Conservation (phyloP, 306 rosid species). For the Quercus glauca region DNA sequence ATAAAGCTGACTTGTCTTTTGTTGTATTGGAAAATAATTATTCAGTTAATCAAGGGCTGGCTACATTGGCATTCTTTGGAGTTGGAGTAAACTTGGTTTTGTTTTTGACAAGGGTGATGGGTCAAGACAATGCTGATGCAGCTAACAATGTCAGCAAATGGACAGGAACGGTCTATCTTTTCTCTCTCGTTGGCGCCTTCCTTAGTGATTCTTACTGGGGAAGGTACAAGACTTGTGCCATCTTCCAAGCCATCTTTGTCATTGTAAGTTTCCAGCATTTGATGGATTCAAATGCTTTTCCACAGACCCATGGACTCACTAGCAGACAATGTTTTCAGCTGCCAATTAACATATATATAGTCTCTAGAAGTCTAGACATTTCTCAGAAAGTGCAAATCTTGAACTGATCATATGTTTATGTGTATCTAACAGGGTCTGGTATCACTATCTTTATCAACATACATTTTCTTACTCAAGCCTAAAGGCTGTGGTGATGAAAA, state of each 20-base stretch:
- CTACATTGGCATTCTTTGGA: constrained; percentile 80
- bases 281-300: neutral
- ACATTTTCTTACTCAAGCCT: constrained; percentile 55
- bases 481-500: constrained; percentile 62
- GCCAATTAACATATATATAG: no score
- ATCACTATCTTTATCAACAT: constrained; percentile 51
- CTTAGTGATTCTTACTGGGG: constrained; percentile 86
- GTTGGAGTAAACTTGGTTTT: constrained; percentile 77
- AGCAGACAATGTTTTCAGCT: no score
- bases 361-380: no score
- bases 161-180: constrained; percentile 79
- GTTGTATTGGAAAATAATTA: neutral
- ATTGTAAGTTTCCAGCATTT: constrained; percentile 37
- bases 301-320: no score
- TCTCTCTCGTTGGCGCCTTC: constrained; percentile 83
- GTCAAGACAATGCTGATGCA: constrained; percentile 75
- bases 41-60: constrained; percentile 81
- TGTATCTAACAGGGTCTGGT: constrained; percentile 51
- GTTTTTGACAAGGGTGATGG: constrained; percentile 64
- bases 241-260: constrained; percentile 68
- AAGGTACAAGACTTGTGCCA: constrained; percentile 64
- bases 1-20: neutral
- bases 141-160: constrained; percentile 81
- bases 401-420: neutral
- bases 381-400: no score